These are phyloP conservation scores for Suillus sp. DNA, from an alignment of 768 basidiomycete species.

Conservation along the genomic window DNA sequence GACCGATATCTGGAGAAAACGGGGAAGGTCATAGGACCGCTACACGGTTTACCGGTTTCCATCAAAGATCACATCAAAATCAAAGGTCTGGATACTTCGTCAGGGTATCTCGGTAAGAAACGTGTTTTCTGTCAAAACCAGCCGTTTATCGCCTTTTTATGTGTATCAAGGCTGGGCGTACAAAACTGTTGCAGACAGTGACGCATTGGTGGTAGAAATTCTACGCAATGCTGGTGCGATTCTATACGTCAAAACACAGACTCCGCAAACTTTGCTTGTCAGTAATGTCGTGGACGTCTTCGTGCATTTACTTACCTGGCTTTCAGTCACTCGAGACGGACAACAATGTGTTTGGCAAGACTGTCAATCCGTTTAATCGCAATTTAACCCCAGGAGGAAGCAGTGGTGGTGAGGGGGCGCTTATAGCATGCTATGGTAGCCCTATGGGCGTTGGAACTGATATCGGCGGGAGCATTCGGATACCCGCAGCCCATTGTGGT, in stretches of 20 bases:
- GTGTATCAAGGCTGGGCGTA: conserved; percentile 41
- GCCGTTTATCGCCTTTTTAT: conserved; percentile 24
- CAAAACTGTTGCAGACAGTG: conserved; percentile 37
- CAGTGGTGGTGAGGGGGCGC: conserved; percentile 50
- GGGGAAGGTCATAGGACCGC: conserved; percentile 48
- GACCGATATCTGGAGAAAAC: conserved; percentile 49
- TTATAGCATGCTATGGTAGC: conserved; percentile 46
- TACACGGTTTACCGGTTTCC: conserved; percentile 47
- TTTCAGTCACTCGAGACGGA: conserved; percentile 52
- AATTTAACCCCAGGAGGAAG: conserved; percentile 46
- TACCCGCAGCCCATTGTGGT: conserved; percentile 44
- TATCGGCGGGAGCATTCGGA: conserved; percentile 49
- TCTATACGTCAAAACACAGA: conserved; percentile 49
- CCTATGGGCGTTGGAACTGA: conserved; percentile 47
- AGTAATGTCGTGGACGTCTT: conserved; percentile 23
- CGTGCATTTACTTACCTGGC: conserved; percentile 16
- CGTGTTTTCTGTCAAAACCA: not conserved
- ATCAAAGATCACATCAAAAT: conserved; percentile 52
- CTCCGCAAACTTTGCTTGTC: conserved; percentile 51
- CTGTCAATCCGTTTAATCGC: conserved; percentile 67
- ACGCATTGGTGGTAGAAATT: conserved; percentile 47
- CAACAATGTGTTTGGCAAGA: conserved; percentile 58
- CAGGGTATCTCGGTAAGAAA: conserved; percentile 31
- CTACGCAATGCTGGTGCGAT: conserved; percentile 48
- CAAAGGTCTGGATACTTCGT: conserved; percentile 44